A percentile compares a stretch with the other conserved stretches of the same genome.
Conservation (phyloP, 306 rosid genomes). For the Astragalus glycyphyllos region DNA sequence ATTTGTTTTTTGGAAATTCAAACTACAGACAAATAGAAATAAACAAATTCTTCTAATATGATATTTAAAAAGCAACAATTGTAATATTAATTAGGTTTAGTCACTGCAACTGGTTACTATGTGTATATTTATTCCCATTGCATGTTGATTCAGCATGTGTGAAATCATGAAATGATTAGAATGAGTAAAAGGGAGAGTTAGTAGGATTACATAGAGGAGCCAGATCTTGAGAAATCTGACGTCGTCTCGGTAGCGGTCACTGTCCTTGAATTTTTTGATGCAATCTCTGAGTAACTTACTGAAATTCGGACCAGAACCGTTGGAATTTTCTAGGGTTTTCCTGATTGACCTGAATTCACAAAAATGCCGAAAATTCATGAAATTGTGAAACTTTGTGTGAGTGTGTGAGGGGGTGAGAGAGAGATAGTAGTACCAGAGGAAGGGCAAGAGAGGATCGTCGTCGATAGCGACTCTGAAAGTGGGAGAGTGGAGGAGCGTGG, state of each 20-base stretch:
- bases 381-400: background rate
- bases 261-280: constrained; percentile 56
- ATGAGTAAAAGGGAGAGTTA: constrained; percentile 4
- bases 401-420: background rate
- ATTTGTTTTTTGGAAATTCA: too few relatives aligned
- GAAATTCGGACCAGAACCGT: constrained; percentile 44
- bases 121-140: background rate
- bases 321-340: constrained; percentile 56
- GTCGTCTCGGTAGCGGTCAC: constrained; percentile 63
- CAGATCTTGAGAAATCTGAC: constrained; percentile 83
- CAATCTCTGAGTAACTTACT: constrained; percentile 60
- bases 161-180: background rate
- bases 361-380: background rate
- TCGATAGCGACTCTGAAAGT: constrained; percentile 17
- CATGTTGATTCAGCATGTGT: background rate
- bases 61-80: too few relatives aligned
- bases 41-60: too few relatives aligned
- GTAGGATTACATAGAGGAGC: constrained; percentile 65
- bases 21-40: too few relatives aligned
- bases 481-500: constrained; percentile 12
- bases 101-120: background rate
- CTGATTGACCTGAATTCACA: constrained; percentile 57
- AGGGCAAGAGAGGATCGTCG: constrained; percentile 74
- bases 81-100: too few relatives aligned
- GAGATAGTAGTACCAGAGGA: constrained; percentile 57